Evolutionary conservation across 1,139 yeast species (phyloP).

Genomic region (Geotrichum aggregatum): DNA sequence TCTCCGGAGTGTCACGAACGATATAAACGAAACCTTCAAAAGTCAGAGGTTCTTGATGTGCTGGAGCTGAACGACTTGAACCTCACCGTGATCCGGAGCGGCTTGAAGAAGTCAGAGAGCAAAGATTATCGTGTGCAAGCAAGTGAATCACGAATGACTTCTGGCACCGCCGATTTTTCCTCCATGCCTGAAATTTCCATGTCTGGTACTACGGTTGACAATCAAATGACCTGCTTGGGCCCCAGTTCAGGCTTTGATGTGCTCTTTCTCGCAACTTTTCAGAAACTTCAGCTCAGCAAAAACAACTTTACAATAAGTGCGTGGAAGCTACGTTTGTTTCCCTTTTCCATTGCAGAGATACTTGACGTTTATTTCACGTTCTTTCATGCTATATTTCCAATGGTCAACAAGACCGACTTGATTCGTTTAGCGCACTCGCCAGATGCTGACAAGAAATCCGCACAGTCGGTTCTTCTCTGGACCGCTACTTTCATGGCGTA

Average conservation of each 20-base stretch:
- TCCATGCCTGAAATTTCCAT: neutral
- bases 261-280: slow-evolving; percentile 23
- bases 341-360: slow-evolving; percentile 22
- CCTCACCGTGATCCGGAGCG: neutral
- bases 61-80: slow-evolving; percentile 2
- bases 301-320: slow-evolving; percentile 22
- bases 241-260: slow-evolving; percentile 26
- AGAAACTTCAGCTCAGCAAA: slow-evolving; percentile 21
- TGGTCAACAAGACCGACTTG: slow-evolving; percentile 23
- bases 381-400: slow-evolving; percentile 24
- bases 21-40: neutral
- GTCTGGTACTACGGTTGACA: neutral
- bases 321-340: slow-evolving; percentile 22
- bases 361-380: slow-evolving; percentile 24
- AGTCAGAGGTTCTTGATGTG: neutral
- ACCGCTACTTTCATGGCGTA: slow-evolving; percentile 23
- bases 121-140: neutral
- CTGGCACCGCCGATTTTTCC: neutral
- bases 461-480: slow-evolving; percentile 24
- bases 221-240: slow-evolving; percentile 18
- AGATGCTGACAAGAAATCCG: slow-evolving; percentile 19
- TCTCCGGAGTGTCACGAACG: neutral
- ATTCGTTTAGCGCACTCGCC: slow-evolving; percentile 22
- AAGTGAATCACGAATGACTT: neutral
- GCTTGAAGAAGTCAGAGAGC: neutral